Percentiles rank a stretch among this genome's conserved stretches.
Evolutionary conservation across 768 basidiomycete genomes (phyloP).

Genomic region (Tephrocybe sp.): DNA sequence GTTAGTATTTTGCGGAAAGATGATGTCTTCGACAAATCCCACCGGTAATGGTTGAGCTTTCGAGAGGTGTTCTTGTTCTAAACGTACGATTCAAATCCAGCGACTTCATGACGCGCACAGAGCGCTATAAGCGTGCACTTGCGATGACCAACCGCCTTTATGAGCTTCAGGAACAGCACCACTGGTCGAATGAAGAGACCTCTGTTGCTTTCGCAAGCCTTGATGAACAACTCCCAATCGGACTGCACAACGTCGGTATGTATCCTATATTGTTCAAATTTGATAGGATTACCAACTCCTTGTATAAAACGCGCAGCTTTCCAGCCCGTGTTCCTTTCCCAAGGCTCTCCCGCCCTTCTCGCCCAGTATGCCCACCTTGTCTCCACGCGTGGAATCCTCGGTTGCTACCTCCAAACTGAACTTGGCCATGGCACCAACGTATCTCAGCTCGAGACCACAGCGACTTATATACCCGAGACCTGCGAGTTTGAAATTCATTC

Average conservation of each 20-base stretch:
- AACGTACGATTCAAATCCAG: conserved; percentile 25
- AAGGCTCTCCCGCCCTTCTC: conserved; percentile 54
- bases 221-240: conserved; percentile 53
- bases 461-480: conserved; percentile 65
- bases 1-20: conserved; percentile 48
- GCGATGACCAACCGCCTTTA: conserved; percentile 52
- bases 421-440: conserved; percentile 80
- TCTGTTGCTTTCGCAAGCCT: conserved; percentile 42
- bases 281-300: conserved; percentile 12
- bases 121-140: conserved; percentile 54
- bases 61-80: not conserved
- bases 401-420: conserved; percentile 76
- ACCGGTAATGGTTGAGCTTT: not conserved
- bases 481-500: conserved; percentile 75
- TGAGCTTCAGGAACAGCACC: conserved; percentile 53
- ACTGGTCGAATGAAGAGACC: conserved; percentile 51
- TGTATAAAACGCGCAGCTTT: conserved; percentile 47
- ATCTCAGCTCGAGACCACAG: conserved; percentile 66
- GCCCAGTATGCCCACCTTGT: conserved; percentile 50
- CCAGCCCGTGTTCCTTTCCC: conserved; percentile 62
- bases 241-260: conserved; percentile 35
- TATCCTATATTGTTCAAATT: not conserved
- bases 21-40: conserved; percentile 24
- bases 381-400: conserved; percentile 56
- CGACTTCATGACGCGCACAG: conserved; percentile 54